Percentiles rank a stretch among this genome's conserved stretches.
phyloP scores from a whole-genome alignment of 257 asterid species.

The Solanum okadae region DNA sequence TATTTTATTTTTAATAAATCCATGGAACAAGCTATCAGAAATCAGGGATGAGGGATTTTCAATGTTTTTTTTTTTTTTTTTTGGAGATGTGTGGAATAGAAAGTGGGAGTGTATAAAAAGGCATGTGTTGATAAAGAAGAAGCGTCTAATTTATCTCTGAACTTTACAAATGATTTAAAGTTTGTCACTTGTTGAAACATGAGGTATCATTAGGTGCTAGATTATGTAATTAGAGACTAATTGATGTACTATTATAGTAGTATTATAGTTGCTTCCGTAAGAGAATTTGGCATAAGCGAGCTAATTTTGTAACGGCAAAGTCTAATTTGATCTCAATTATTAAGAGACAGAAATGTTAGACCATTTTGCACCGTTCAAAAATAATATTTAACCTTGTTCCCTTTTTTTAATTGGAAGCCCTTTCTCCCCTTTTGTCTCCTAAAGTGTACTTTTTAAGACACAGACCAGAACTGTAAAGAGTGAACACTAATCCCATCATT shows the following conservation, averaged over 20 bases:
- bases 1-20: no score
- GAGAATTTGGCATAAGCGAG: not conserved
- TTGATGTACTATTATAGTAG: no score
- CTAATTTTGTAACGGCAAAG: not conserved
- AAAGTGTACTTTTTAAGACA: not conserved
- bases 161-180: no score
- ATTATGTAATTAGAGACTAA: not conserved
- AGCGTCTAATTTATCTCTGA: no score
- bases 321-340: not conserved
- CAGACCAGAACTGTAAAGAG: not conserved
- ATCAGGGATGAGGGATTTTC: not conserved
- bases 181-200: no score
- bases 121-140: no score
- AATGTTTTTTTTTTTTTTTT: no score
- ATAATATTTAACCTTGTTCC: not conserved
- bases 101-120: no score
- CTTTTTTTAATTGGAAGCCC: not conserved
- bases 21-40: no score
- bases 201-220: not conserved
- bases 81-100: no score
- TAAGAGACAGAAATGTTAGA: not conserved
- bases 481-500: not conserved
- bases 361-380: not conserved
- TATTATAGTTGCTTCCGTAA: not conserved
- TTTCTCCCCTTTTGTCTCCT: not conserved